Base-by-base conservation (phyloP, 2,329 filamentous ascomycete genomes). In the Aspergillus intermedius region DNA sequence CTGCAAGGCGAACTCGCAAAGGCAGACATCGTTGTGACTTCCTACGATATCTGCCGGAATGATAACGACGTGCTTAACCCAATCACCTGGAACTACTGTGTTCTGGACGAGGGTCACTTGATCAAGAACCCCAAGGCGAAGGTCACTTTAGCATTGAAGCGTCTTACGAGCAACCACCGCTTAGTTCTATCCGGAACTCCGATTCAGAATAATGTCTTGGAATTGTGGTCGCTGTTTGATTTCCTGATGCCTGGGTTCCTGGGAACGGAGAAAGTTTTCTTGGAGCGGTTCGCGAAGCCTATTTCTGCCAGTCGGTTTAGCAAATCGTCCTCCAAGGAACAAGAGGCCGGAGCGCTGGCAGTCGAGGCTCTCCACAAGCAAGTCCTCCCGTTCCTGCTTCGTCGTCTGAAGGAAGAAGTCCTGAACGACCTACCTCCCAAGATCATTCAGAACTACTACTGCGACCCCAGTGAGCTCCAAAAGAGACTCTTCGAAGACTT, bases 41-140 rank as follows among this genome's bases (percentile, higher is more conserved):
- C 91, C 0, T 98, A 98, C 63, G 94, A 98, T 66, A 93, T 98
- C 44, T 96, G 91, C 65, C 84, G 94, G 46, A 98, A 98, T 57
- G 93, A 98, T 63, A 82, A 85, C n/a, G 90, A 96, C 7, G 69
- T 91, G 4, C 79, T 98, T 30, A 81, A 82, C 42, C 82, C 88
- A 47, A 82, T 93, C 63, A 93, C 81, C 57, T 98, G 91, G 90
- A 98, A 98, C 66, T 98, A 98, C 65, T 87, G 93, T 49, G 91
- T 98, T 3, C 81, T 98, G 6, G 93, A 98, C 62, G 93, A 98
- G 73, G 93, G 94, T 2, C 93, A 98, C 73, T 74, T 98, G 54
- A 98, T 98, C 77, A 98, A 98, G 77, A 98, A 98, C 66, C 90
- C 93, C 3, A 94, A 93, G 66, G 91, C 94, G 1, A 98, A 98